Conservation (phyloP, 2,329 filamentous ascomycete genomes). For the Berkeleyomyces rouxiae region DNA sequence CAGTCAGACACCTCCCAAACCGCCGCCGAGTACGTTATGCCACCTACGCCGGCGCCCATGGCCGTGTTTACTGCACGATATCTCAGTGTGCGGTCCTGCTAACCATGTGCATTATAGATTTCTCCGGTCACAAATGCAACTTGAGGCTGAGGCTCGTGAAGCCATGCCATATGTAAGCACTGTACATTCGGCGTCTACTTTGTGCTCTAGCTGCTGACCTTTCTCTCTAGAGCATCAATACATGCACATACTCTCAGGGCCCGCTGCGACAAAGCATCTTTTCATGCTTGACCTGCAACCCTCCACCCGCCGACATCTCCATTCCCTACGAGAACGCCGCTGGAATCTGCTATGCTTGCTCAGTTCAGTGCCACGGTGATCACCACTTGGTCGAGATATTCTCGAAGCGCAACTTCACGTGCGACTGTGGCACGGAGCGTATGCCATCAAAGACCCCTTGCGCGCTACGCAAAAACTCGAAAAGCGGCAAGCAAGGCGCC, state of each 20-base stretch:
- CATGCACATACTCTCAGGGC: slow-evolving; percentile 80
- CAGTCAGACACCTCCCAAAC: slow-evolving; percentile 51
- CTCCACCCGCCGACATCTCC: slow-evolving; percentile 45
- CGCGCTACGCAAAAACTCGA: slow-evolving; percentile 52
- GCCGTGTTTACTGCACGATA: background rate
- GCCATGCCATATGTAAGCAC: slow-evolving; percentile 72
- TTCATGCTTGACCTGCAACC: slow-evolving; percentile 86
- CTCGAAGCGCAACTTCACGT: slow-evolving; percentile 85
- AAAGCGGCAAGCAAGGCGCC: slow-evolving; percentile 58
- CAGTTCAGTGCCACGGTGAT: slow-evolving; percentile 89
- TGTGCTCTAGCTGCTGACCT: background rate
- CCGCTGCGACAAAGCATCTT: slow-evolving; percentile 78
- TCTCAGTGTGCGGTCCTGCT: background rate
- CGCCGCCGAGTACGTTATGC: slow-evolving; percentile 44
- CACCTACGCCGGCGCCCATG: background rate
- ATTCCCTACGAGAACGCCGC: slow-evolving; percentile 46
- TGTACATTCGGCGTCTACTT: background rate
- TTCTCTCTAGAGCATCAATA: slow-evolving; percentile 66
- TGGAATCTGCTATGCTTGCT: slow-evolving; percentile 91
- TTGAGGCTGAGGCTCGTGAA: slow-evolving; percentile 91
- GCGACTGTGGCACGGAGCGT: slow-evolving; percentile 84
- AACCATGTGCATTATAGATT: slow-evolving; percentile 38
- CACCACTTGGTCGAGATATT: slow-evolving; percentile 93
- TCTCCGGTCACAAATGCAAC: slow-evolving; percentile 71
- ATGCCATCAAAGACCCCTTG: slow-evolving; percentile 57